These are phyloP conservation scores for Malus sylvestris DNA, from an alignment of 306 rosid species.

Conservation along the genomic window DNA sequence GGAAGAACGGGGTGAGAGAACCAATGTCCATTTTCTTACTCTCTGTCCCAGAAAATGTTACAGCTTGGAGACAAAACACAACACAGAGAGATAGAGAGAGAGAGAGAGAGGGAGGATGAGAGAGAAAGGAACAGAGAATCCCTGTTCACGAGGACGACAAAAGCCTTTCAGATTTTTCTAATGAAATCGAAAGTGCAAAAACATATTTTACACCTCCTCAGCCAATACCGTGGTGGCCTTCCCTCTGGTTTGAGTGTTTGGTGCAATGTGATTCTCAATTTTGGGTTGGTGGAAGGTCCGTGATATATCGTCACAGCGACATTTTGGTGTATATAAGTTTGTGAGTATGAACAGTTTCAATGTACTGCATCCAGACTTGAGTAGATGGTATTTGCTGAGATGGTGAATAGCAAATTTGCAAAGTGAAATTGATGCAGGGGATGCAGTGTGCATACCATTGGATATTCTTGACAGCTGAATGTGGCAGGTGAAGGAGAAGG, in stretches of 20 bases:
- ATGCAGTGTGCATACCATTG: constrained; percentile 9
- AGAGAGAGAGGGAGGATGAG: neutral
- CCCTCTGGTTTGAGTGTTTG: neutral
- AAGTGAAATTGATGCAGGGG: neutral
- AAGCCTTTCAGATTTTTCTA: constrained; percentile 27
- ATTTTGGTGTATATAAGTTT: too few species aligned
- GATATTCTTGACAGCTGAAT: constrained; percentile 18
- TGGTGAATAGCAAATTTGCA: neutral
- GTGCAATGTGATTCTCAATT: neutral
- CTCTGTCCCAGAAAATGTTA: constrained; percentile 33
- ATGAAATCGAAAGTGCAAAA: constrained; percentile 12
- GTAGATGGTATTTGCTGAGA: neutral
- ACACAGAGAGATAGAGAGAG: constrained; percentile 8
- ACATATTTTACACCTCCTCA: neutral
- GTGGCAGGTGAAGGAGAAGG: neutral
- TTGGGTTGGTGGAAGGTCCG: constrained; percentile 1
- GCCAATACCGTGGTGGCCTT: constrained; percentile 20
- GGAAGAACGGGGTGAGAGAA: constrained; percentile 9
- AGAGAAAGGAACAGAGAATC: constrained; percentile 1
- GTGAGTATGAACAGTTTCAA: neutral
- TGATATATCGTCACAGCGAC: too few species aligned
- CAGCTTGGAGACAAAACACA: constrained; percentile 45
- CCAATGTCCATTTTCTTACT: constrained; percentile 41
- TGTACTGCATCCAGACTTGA: neutral
- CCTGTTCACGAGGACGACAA: constrained; percentile 42